Evolutionary conservation across 2,329 filamentous ascomycete species (phyloP).

Genomic region (Alternaria solani): DNA sequence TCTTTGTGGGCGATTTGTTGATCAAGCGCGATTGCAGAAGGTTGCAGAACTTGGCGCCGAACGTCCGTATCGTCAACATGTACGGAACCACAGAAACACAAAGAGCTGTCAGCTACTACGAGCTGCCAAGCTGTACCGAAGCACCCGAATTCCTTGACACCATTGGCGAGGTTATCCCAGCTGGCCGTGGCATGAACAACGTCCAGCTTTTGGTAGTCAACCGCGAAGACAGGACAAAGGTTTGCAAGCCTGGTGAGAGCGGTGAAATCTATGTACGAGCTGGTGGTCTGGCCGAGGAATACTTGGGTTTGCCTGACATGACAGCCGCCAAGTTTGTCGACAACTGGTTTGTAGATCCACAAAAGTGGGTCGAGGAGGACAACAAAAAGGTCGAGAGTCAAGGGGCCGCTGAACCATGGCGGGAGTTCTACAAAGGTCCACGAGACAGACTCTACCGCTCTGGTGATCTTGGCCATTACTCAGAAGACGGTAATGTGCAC

Average conservation of each 20-base stretch:
- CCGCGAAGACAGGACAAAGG: slow-evolving; percentile 68
- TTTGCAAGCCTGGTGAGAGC: slow-evolving; percentile 81
- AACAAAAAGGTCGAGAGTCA: slow-evolving; percentile 59
- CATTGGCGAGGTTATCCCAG: slow-evolving; percentile 80
- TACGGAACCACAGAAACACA: slow-evolving; percentile 90
- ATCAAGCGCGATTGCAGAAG: slow-evolving; percentile 82
- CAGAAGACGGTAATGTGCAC: slow-evolving; percentile 74
- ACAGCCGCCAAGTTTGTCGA: slow-evolving; percentile 77
- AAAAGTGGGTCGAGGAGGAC: slow-evolving; percentile 73
- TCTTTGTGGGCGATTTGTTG: slow-evolving; percentile 92
- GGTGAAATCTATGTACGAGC: slow-evolving; percentile 87
- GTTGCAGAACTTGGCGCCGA: slow-evolving; percentile 78
- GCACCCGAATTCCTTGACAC: slow-evolving; percentile 70
- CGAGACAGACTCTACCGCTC: slow-evolving; percentile 87
- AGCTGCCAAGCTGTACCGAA: slow-evolving; percentile 72
- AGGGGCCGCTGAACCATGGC: slow-evolving; percentile 73
- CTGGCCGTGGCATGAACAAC: slow-evolving; percentile 84
- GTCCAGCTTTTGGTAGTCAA: slow-evolving; percentile 89
- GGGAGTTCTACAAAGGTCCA: slow-evolving; percentile 78
- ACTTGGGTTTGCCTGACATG: slow-evolving; percentile 68
- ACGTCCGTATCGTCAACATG: slow-evolving; percentile 81
- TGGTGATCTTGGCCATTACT: slow-evolving; percentile 83
- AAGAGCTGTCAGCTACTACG: slow-evolving; percentile 81
- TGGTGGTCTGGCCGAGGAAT: slow-evolving; percentile 83
- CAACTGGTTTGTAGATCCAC: slow-evolving; percentile 85